Base-by-base conservation (phyloP, 2,329 filamentous ascomycete genomes). In the Aspergillus piperis region DNA sequence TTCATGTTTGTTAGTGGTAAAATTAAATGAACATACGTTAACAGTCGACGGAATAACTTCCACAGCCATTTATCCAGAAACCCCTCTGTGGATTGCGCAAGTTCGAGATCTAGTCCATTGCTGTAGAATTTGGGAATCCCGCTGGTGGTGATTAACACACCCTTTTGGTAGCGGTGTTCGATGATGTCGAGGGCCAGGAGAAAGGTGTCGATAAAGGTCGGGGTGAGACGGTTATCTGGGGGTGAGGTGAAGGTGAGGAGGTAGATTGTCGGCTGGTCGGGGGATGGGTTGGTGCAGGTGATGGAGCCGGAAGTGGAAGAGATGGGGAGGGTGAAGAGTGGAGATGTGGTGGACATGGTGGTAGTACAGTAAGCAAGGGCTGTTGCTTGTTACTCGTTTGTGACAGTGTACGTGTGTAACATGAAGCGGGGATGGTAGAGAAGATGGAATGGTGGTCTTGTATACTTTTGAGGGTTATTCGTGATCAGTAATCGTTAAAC, bases 81-180 rank as follows among this genome's bases (percentile, higher is more conserved):
- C 3, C 81, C 81, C 1, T 85, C 81, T 0, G 84, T 85, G 30
- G 77, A 75, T 36, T 81, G 70, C n/a, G 87, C 88, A 71, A 90
- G 84, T 41, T 86, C 82, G 13, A 93, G 83, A 73, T 95, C 90
- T n/a, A 95, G 83, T 0, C 91, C 91, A 77, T 94, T 94, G 74
- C 84, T 88, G 79, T 90, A 95, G 81, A 94, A 94, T 72, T 95
- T 95, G 54, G 80, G 73, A 60, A 93, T 89, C 51, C 83, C 85
- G 44, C 87, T 90, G 0, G 90, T 94, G 5, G 90, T 94, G 60
- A 93, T 80, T 13, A 95, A 82, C 5, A 93, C 90, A 55, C 91
- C 91, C n/a, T 84, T 83, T 0, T 84, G 81, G 68, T 89, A 82
- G 57, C 82, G 82, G 61, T 87, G 84, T 74, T 92, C 88, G 69